Evolutionary conservation across 441 rosid species (phyloP), one percentile per base, ranked within the genome.

Genomic region (Gossypium trilobum): DNA sequence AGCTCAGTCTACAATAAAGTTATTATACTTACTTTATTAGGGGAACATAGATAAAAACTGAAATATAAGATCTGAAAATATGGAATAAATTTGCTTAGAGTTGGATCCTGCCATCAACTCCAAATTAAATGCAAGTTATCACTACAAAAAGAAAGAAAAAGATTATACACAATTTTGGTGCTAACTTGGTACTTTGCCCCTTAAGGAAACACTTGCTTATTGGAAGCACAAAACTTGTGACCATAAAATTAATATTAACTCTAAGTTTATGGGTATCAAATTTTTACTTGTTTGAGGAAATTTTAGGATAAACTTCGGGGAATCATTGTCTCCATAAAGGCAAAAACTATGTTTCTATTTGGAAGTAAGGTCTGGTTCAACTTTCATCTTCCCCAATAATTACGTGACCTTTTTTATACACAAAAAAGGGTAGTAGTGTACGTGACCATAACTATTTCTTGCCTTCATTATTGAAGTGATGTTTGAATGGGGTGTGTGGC

Each of bases 401-500:
- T 11, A 11, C 19, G 16, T n/a, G 17, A 59, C 3, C 64, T 27
- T 59, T 59, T 58, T 58, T 25, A 58, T 9, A 25, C 19, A 25
- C 39, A 5, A 6, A 5, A 33, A 33, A 33, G 9, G 9, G 39
- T 33, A 6, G 39, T 33, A 33, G 39, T 33, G 7, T 33, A 33
- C 39, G 39, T 33, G 39, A 33, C 39, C 39, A 6, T 33, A 33
- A 6, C 9, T 33, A 33, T 33, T 33, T 33, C 39, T 33, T 33
- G 39, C 39, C 8, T 33, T 33, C 2, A 33, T 33, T 33, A n/a
- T 51, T 36, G 5, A 33, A 51, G 56, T 20, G 11, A 16, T 62
- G 1, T 60, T 9, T 76, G 11, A 19, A 23, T 29, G 25, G 60
- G 17, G 75, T 33, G 39, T 33, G 39, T 33, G 39, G 75, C 77